Evolutionary conservation across 805 yeast genomes (phyloP).

Genomic region (Candida ulmi): DNA sequence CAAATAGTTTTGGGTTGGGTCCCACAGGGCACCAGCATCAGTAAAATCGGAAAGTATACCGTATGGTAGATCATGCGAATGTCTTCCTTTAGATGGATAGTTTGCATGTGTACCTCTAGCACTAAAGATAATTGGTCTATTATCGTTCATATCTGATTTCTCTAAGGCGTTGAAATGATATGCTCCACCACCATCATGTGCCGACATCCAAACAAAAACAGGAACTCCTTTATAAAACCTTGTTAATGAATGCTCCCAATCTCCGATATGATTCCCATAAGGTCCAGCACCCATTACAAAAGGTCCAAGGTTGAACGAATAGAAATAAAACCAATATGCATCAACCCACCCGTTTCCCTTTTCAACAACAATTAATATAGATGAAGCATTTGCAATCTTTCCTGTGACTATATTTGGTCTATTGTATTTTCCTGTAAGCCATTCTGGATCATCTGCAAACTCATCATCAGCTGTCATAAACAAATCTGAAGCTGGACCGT

Average conservation of each 20-base stretch:
- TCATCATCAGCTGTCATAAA: slow-evolving; percentile 66
- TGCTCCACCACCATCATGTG: slow-evolving; percentile 97
- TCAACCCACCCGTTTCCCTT: slow-evolving; percentile 95
- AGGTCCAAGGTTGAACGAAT: slow-evolving; percentile 91
- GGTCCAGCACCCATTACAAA: slow-evolving; percentile 98
- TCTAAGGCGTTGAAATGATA: slow-evolving; percentile 74
- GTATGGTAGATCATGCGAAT: slow-evolving; percentile 92
- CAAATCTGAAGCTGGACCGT: slow-evolving; percentile 29
- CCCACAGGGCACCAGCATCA: slow-evolving; percentile 94
- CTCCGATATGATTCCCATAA: slow-evolving; percentile 95
- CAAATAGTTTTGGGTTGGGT: slow-evolving; percentile 74
- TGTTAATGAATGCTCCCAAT: slow-evolving; percentile 94
- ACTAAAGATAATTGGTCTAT: slow-evolving; percentile 73
- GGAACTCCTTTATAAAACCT: slow-evolving; percentile 81
- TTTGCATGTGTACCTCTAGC: slow-evolving; percentile 98
- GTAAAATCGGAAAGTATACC: slow-evolving; percentile 88
- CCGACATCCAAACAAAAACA: slow-evolving; percentile 88
- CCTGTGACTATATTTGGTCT: slow-evolving; percentile 72
- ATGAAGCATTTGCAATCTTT: slow-evolving; percentile 69
- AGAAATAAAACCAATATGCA: slow-evolving; percentile 94
- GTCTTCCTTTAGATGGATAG: slow-evolving; percentile 93
- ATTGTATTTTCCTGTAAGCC: slow-evolving; percentile 73
- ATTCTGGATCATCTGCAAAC: slow-evolving; percentile 70
- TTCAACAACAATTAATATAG: slow-evolving; percentile 76
- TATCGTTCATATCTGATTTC: slow-evolving; percentile 21